phyloP scores from a whole-genome alignment of 129 eudicot species.

The Glebionis coronaria region DNA sequence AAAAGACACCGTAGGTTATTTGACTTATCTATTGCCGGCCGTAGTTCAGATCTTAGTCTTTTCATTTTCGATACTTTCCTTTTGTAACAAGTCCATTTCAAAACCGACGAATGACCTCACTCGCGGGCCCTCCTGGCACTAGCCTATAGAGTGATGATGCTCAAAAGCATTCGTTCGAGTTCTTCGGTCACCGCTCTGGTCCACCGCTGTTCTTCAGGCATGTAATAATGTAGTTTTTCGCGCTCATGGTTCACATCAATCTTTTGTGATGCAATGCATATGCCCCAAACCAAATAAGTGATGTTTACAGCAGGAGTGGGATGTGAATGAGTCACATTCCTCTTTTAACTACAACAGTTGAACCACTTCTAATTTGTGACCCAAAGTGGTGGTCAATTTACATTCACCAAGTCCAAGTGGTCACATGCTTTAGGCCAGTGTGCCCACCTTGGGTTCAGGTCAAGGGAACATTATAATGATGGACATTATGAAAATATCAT shows the following conservation, averaged over 20 bases:
- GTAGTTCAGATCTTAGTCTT: not conserved
- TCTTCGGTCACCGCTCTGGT: conserved; percentile 7
- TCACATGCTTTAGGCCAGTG: conserved; percentile 27
- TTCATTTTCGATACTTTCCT: not conserved
- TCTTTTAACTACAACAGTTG: conserved; percentile 17
- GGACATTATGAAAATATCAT: conserved; percentile 1
- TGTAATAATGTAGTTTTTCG: conserved; percentile 19
- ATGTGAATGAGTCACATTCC: conserved; percentile 21
- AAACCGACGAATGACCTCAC: conserved; percentile 4
- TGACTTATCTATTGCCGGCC: no score
- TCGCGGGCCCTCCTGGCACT: conserved; percentile 17
- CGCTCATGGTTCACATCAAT: conserved; percentile 20
- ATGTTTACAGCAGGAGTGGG: conserved; percentile 29
- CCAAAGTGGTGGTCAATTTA: conserved; percentile 33
- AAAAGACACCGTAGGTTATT: not conserved
- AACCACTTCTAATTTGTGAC: conserved; percentile 22
- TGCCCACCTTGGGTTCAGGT: conserved; percentile 26
- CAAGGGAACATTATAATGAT: not conserved
- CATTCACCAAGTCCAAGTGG: conserved; percentile 20
- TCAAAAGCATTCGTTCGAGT: conserved; percentile 1
- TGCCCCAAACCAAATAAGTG: not conserved
- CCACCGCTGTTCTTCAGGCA: not conserved
- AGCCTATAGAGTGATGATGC: conserved; percentile 6
- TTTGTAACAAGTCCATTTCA: conserved; percentile 4
- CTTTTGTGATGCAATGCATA: conserved; percentile 22